Evolutionary conservation across 805 yeast genomes (phyloP).

Genomic region (Yamadazyma insecticola): DNA sequence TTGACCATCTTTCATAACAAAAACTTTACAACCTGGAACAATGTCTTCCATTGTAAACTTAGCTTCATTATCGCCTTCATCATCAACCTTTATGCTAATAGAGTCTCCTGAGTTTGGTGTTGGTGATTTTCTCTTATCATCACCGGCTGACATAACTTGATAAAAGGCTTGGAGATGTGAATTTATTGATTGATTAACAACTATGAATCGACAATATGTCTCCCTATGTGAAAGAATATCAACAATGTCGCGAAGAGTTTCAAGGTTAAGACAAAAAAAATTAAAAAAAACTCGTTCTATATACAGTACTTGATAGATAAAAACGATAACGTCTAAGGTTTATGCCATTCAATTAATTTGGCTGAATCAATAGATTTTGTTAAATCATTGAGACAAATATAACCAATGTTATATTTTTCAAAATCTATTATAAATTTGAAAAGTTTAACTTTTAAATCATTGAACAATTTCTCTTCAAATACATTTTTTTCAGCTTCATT

Average conservation of each 20-base stretch:
- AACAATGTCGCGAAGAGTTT: too few relatives aligned
- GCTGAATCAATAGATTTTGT: background rate
- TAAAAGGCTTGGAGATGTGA: too few relatives aligned
- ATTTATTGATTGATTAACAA: too few relatives aligned
- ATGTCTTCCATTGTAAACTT: slow-evolving; percentile 44
- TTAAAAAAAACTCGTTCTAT: too few relatives aligned
- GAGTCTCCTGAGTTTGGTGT: slow-evolving; percentile 7
- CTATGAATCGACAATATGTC: too few relatives aligned
- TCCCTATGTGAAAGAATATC: too few relatives aligned
- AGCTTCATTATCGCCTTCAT: slow-evolving; percentile 3
- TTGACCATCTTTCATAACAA: slow-evolving; percentile 76
- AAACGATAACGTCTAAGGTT: too few relatives aligned
- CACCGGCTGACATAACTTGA: too few relatives aligned
- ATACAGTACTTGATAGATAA: too few relatives aligned
- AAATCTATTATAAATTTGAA: slow-evolving; percentile 38
- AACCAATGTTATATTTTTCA: slow-evolving; percentile 36
- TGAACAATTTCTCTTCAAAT: slow-evolving; percentile 4
- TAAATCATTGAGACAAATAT: slow-evolving; percentile 25
- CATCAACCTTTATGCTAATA: slow-evolving; percentile 7
- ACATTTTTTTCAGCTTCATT: slow-evolving; percentile 10
- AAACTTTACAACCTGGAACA: slow-evolving; percentile 74
- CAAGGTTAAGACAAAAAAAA: too few relatives aligned
- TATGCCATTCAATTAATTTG: too few relatives aligned
- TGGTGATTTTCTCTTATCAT: slow-evolving; percentile 1
- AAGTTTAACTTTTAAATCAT: slow-evolving; percentile 27